phyloP scores from a whole-genome alignment of 345 rosid species.

The Eucalyptus rudis region DNA sequence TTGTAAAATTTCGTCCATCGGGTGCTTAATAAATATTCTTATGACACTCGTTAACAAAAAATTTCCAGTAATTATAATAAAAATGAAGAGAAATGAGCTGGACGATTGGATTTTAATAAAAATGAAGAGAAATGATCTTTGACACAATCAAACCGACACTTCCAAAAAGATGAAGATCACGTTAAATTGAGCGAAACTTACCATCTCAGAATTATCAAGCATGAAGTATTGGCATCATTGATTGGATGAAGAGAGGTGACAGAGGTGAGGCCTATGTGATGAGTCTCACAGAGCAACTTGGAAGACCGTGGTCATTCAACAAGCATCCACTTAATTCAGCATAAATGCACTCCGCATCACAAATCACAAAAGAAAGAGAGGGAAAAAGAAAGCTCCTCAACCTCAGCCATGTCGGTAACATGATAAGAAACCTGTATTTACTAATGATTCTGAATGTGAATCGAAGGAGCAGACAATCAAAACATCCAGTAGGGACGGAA shows the following conservation, averaged over 20 bases:
- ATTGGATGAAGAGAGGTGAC: neutral
- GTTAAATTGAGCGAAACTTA: neutral
- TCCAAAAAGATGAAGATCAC: neutral
- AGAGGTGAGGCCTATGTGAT: neutral
- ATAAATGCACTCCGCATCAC: neutral
- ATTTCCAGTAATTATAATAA: too few relatives aligned
- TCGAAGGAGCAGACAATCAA: neutral
- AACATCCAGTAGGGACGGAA: neutral
- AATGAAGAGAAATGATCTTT: neutral
- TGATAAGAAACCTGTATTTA: neutral
- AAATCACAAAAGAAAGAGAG: neutral
- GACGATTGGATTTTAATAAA: too few relatives aligned
- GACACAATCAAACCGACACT: neutral
- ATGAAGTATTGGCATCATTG: neutral
- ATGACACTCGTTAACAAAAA: too few relatives aligned
- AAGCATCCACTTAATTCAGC: too few relatives aligned
- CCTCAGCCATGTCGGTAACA: neutral
- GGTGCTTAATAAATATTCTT: too few relatives aligned
- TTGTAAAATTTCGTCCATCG: too few relatives aligned
- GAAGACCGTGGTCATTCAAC: neutral
- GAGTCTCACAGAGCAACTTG: neutral
- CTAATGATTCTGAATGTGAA: neutral
- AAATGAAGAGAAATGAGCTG: too few relatives aligned
- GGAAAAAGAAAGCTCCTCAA: neutral
- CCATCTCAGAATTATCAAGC: neutral